phyloP scores from a whole-genome alignment of 2,329 filamentous ascomycete genomes.

The Neonectria punicea region DNA sequence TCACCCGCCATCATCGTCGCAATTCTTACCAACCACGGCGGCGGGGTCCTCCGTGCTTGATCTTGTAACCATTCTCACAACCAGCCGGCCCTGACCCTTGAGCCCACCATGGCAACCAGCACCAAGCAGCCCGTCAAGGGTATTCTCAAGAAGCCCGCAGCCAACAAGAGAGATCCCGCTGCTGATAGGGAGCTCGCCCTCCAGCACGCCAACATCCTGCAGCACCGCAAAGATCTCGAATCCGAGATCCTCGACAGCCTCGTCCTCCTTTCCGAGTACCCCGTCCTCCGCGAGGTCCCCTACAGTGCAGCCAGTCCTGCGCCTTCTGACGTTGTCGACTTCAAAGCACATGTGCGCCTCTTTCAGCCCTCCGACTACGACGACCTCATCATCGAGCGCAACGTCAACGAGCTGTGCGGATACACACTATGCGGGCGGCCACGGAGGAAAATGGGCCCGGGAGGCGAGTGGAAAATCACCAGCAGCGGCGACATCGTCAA shows the following conservation, averaged over 20 bases:
- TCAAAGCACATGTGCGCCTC: constrained; percentile 73
- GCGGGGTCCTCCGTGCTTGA: constrained; percentile 20
- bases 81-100: not conserved
- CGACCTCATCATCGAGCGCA: constrained; percentile 87
- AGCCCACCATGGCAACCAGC: constrained; percentile 39
- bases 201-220: constrained; percentile 83
- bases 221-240: constrained; percentile 84
- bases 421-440: constrained; percentile 80
- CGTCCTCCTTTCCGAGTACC: constrained; percentile 74
- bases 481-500: constrained; percentile 71
- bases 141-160: constrained; percentile 67
- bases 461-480: constrained; percentile 76
- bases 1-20: constrained; percentile 15
- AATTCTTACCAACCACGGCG: constrained; percentile 13
- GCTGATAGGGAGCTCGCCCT: constrained; percentile 72
- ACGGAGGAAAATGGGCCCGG: constrained; percentile 65
- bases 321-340: constrained; percentile 68
- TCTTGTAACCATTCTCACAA: constrained; percentile 6
- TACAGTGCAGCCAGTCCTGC: constrained; percentile 61
- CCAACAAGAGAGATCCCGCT: constrained; percentile 40
- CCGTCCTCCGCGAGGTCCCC: constrained; percentile 48
- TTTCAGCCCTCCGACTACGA: constrained; percentile 94
- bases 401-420: constrained; percentile 83
- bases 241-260: constrained; percentile 77
- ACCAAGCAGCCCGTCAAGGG: constrained; percentile 58